phyloP scores from a whole-genome alignment of 1,284 basidiomycete genomes.

The Tausonia pullulans region DNA sequence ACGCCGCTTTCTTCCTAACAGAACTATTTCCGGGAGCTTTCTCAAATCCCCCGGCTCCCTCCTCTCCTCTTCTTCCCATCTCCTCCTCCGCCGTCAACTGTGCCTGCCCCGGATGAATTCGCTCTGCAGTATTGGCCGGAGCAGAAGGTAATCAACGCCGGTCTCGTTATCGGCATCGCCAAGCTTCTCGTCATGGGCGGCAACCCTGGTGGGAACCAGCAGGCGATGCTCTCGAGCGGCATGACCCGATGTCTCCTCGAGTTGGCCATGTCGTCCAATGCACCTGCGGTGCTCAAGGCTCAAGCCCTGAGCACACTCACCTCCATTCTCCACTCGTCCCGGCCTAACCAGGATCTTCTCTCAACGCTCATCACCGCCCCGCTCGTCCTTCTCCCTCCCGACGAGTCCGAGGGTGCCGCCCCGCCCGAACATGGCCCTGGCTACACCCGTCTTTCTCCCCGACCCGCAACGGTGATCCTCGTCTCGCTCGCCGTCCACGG shows the following conservation, averaged over 20 bases:
- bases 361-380: conserved; percentile 35
- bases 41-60: conserved; percentile 67
- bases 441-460: conserved; percentile 32
- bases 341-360: conserved; percentile 42
- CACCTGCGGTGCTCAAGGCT: conserved; percentile 73
- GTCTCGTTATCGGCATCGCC: conserved; percentile 64
- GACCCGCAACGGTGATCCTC: conserved; percentile 36
- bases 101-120: conserved; percentile 75
- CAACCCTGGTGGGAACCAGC: conserved; percentile 41
- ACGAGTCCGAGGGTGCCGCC: conserved; percentile 27
- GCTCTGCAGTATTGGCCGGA: conserved; percentile 93
- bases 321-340: conserved; percentile 39
- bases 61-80: conserved; percentile 79
- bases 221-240: conserved; percentile 44
- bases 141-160: conserved; percentile 71
- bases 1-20: conserved; percentile 30
- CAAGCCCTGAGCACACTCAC: conserved; percentile 74
- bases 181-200: conserved; percentile 48
- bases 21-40: conserved; percentile 95
- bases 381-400: conserved; percentile 35
- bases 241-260: conserved; percentile 78
- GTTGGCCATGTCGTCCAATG: conserved; percentile 80
- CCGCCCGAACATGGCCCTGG: conserved; percentile 29
- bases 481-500: conserved; percentile 30
- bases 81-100: conserved; percentile 47